Conservation (phyloP, 2,329 filamentous ascomycete species). For the Aspergillus cejpii region DNA sequence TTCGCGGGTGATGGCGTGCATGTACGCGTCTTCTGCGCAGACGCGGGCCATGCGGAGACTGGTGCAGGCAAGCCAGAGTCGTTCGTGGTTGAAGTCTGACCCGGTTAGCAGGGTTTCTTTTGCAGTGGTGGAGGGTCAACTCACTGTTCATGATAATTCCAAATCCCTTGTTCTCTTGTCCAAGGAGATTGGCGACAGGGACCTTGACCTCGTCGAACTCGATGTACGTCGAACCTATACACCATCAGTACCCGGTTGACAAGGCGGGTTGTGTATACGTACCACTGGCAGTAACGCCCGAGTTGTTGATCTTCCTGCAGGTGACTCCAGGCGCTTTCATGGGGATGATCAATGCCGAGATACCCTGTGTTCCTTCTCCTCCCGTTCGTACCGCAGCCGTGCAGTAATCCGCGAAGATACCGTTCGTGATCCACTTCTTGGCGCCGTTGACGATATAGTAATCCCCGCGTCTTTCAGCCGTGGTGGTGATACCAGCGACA, state of each 20-base stretch:
- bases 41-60: conserved; percentile 54
- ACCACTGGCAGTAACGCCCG: conserved; percentile 53
- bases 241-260: background rate
- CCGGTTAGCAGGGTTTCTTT: background rate
- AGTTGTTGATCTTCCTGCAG: conserved; percentile 50
- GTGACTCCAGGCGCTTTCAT: conserved; percentile 46
- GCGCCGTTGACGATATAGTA: conserved; percentile 55
- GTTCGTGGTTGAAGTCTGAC: conserved; percentile 52
- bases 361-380: conserved; percentile 47
- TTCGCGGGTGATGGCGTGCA: conserved; percentile 47
- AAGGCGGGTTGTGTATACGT: conserved; percentile 5
- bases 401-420: conserved; percentile 51
- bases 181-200: conserved; percentile 65
- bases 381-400: conserved; percentile 57
- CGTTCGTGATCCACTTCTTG: conserved; percentile 60
- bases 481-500: conserved; percentile 54
- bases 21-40: conserved; percentile 49
- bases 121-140: too few species aligned
- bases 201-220: conserved; percentile 79
- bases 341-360: conserved; percentile 56
- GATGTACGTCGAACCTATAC: conserved; percentile 54
- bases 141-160: conserved; percentile 65
- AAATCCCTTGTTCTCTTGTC: conserved; percentile 62
- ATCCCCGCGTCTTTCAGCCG: conserved; percentile 43
- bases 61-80: conserved; percentile 52